A percentile compares a stretch with the other conserved stretches of the same genome.
Conservation (phyloP, 1,284 basidiomycete genomes). For the Microbotryum silenes-acaulis region DNA sequence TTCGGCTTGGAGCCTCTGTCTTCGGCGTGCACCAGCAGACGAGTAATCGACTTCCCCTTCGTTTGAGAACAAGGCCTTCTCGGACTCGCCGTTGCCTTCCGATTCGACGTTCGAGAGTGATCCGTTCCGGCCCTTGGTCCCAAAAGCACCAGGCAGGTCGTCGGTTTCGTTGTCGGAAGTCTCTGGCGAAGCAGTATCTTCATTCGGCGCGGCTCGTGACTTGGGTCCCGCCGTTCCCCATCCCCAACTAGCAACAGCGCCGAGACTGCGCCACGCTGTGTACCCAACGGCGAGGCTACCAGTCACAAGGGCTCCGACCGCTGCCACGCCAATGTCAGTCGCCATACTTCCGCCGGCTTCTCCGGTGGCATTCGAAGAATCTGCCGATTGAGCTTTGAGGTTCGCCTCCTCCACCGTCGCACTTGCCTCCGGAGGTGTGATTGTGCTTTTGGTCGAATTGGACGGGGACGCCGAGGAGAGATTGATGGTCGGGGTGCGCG, state of each 20-base stretch:
- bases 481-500: too few relatives aligned
- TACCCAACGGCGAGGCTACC: constrained; percentile 21
- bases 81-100: not conserved
- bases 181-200: too few relatives aligned
- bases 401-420: not conserved
- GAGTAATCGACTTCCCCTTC: too few relatives aligned
- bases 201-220: too few relatives aligned
- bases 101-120: not conserved
- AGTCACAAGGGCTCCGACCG: constrained; percentile 16
- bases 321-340: constrained; percentile 12
- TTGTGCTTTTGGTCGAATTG: too few relatives aligned
- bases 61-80: not conserved
- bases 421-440: not conserved
- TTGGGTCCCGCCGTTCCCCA: not conserved
- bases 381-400: not conserved
- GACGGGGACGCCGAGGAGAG: too few relatives aligned
- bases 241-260: not conserved
- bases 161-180: too few relatives aligned
- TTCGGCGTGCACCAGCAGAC: too few relatives aligned
- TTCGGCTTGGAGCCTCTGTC: not conserved
- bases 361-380: not conserved
- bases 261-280: constrained; percentile 11
- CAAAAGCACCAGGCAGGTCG: too few relatives aligned
- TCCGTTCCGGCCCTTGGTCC: not conserved
- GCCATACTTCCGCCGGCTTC: not conserved